These are phyloP conservation scores for Ophiostoma piceae DNA, from an alignment of 2,329 filamentous ascomycete genomes.

Conservation along the genomic window DNA sequence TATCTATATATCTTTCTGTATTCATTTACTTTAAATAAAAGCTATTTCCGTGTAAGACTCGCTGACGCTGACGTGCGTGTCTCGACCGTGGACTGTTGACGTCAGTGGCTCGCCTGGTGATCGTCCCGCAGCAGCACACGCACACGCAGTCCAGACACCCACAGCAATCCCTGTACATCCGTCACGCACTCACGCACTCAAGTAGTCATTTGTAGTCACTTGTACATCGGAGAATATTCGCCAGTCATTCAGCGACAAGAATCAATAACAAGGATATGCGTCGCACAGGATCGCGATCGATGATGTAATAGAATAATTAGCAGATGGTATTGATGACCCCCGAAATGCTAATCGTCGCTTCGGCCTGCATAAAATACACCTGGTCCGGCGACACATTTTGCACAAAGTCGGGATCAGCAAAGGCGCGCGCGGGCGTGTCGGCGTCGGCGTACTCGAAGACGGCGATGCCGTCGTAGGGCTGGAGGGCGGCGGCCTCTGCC, in stretches of 20 bases:
- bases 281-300: not conserved
- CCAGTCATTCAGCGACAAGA: not conserved
- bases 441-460: conserved; percentile 33
- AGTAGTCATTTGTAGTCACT: not conserved
- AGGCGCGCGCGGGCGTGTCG: conserved; percentile 29
- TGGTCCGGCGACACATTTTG: not conserved
- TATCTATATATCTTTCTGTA: no score
- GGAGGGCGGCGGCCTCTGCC: not conserved
- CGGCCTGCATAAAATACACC: not conserved
- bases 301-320: not conserved
- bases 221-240: not conserved
- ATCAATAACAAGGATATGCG: not conserved
- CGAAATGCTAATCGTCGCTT: not conserved
- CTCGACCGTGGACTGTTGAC: not conserved
- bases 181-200: not conserved
- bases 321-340: not conserved
- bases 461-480: conserved; percentile 32
- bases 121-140: not conserved
- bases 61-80: not conserved
- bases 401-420: conserved; percentile 29
- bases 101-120: conserved; percentile 1
- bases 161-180: not conserved
- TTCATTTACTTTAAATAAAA: no score
- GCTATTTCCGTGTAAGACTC: no score
- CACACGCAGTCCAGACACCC: not conserved